These are phyloP conservation scores for Anisodus tanguticus DNA, from an alignment of 257 asterid species.

Conservation along the genomic window DNA sequence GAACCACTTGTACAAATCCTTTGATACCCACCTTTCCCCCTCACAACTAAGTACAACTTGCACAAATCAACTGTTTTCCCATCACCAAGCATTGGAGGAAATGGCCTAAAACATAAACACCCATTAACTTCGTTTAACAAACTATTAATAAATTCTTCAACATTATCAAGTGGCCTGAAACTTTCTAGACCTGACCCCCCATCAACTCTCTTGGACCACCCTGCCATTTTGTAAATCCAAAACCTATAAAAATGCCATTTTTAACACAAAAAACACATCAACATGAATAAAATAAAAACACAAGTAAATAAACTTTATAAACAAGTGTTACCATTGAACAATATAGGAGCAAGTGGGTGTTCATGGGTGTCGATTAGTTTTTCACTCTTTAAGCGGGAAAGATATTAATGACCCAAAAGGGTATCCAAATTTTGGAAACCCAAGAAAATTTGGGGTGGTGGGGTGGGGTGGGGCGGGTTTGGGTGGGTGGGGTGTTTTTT, in stretches of 20 bases:
- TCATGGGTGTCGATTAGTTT: slow-evolving; percentile 1
- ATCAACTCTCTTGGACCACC: slow-evolving; percentile 54
- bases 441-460: slow-evolving; percentile 48
- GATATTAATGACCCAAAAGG: slow-evolving; percentile 15
- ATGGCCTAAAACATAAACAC: slow-evolving; percentile 43
- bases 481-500: slow-evolving; percentile 29
- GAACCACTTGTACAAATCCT: slow-evolving; percentile 32
- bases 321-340: not conserved
- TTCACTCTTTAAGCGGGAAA: slow-evolving; percentile 27
- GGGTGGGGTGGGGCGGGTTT: slow-evolving; percentile 25
- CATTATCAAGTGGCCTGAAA: slow-evolving; percentile 31
- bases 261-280: not conserved
- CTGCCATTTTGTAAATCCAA: slow-evolving; percentile 65
- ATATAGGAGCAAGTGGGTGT: not conserved
- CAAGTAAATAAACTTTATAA: not conserved
- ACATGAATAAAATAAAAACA: slow-evolving; percentile 29
- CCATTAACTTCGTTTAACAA: slow-evolving; percentile 46
- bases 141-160: slow-evolving; percentile 30
- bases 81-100: slow-evolving; percentile 63
- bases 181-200: slow-evolving; percentile 49
- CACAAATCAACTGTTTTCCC: slow-evolving; percentile 63
- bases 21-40: slow-evolving; percentile 55
- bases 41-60: slow-evolving; percentile 51
- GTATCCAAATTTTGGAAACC: slow-evolving; percentile 37
- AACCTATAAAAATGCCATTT: slow-evolving; percentile 53